Evolutionary conservation across 169 alveolate species (phyloP), one percentile per base, ranked within the genome.

Genomic region (Cryptosporidium ubiquitum): DNA sequence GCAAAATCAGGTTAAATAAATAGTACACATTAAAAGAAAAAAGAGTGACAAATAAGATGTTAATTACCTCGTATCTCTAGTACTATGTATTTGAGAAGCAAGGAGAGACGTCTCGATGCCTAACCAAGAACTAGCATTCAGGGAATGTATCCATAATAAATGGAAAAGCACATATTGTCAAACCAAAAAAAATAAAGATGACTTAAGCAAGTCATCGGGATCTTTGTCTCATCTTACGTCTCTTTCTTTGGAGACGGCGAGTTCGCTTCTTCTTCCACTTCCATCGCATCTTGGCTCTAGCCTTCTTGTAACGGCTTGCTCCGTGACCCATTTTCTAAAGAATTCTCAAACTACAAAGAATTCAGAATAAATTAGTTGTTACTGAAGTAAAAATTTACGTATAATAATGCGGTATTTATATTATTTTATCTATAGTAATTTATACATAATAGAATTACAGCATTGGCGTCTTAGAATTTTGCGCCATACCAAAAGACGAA

Each of bases 241-340:
- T 93, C 94, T 95, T 95, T 42, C 96, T 92, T 91, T 95, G 98
- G 74, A 95, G 91, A 69, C 98, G 95, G 74, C 96, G 94, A 12
- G 97, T 95, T 93, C 98, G 92, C 96, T 95, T 95, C 96, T 95
- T 95, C 95, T 95, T 95, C 98, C 98, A 95, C 98, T 95, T 95
- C 98, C 98, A 95, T 84, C 98, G 94, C 98, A 95, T 95, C 86
- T 95, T 95, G 91, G 98, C 98, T 92, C 96, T 93, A 9, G 98
- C 95, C 95, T 95, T 95, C 97, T 95, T 95, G 91, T 95, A 95
- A 55, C 98, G 92, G 71, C 98, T 95, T 44, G 98, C 98, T 51
- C 98, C 98, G 95, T 95, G 98, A 37, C 97, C 96, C 98, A 95
- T 95, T 61, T 79, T 79, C 66, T 29, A 39, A 20, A 26, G 66